A percentile compares a stretch with the other conserved stretches of the same genome.
These are phyloP conservation scores for Russula earlei DNA, from an alignment of 768 basidiomycete genomes.

Conservation along the genomic window DNA sequence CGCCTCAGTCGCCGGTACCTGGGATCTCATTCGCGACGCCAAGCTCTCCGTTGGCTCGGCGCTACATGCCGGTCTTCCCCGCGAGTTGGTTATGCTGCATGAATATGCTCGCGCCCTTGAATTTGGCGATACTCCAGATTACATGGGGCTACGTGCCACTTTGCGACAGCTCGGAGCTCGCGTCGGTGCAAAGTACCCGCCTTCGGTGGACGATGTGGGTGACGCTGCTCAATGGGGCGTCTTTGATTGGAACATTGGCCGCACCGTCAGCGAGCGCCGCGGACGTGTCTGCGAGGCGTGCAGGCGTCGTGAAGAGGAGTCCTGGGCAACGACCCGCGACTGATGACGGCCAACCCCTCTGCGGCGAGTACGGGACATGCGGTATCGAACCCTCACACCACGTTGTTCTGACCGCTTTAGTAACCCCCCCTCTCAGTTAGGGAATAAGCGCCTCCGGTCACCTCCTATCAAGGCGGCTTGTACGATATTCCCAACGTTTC, in stretches of 20 bases:
- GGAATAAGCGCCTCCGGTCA: constrained; percentile 10
- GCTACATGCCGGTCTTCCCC: constrained; percentile 64
- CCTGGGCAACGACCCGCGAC: constrained; percentile 18
- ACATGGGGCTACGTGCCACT: constrained; percentile 67
- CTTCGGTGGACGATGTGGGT: constrained; percentile 4
- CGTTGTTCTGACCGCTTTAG: constrained; percentile 10
- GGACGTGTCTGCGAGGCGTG: constrained; percentile 20
- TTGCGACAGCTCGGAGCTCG: constrained; percentile 41
- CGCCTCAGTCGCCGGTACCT: constrained; percentile 53
- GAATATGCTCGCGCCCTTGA: constrained; percentile 70
- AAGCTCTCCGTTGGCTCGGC: constrained; percentile 53
- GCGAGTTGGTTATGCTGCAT: constrained; percentile 75
- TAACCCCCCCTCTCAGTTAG: neutral
- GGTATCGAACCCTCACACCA: constrained; percentile 11
- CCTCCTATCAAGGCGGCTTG: constrained; percentile 13
- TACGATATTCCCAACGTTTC: neutral
- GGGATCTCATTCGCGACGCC: constrained; percentile 68
- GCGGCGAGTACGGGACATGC: constrained; percentile 2
- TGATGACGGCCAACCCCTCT: neutral
- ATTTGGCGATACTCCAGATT: constrained; percentile 86
- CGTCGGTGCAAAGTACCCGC: constrained; percentile 17
- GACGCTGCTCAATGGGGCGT: constrained; percentile 14
- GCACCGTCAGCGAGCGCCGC: constrained; percentile 1
- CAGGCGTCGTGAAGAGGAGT: constrained; percentile 16
- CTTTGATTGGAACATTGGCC: constrained; percentile 20